Conservation (phyloP, 768 basidiomycete genomes). For the Boletus coccyginus region DNA sequence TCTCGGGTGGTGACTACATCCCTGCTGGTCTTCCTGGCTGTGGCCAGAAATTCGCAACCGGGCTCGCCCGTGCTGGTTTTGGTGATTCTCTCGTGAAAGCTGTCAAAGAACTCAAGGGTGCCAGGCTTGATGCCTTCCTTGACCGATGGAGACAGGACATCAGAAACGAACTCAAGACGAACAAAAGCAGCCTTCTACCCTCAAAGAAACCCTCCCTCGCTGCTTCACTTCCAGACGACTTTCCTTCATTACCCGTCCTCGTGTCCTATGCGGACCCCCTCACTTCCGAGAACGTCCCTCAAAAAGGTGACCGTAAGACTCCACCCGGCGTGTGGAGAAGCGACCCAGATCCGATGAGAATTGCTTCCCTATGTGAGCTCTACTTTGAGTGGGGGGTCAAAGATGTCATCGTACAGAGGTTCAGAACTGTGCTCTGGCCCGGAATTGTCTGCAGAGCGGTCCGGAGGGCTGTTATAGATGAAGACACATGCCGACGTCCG, state of each 20-base stretch:
- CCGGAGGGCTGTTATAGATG: constrained; percentile 57
- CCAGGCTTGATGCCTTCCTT: constrained; percentile 52
- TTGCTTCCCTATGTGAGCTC: constrained; percentile 79
- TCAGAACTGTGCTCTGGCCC: constrained; percentile 81
- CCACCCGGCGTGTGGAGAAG: constrained; percentile 44
- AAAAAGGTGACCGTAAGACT: constrained; percentile 32
- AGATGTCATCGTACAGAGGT: constrained; percentile 79
- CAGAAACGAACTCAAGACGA: constrained; percentile 62
- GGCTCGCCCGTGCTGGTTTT: constrained; percentile 78
- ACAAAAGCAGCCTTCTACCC: constrained; percentile 60
- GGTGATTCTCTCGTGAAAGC: constrained; percentile 67
- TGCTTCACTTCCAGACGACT: constrained; percentile 56
- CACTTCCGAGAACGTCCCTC: constrained; percentile 56
- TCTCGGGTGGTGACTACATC: constrained; percentile 91
- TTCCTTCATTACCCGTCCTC: constrained; percentile 73
- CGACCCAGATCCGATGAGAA: constrained; percentile 66
- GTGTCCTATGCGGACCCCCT: constrained; percentile 77
- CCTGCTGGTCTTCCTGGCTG: constrained; percentile 65
- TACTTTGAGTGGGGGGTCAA: constrained; percentile 93
- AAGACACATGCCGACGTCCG: constrained; percentile 32
- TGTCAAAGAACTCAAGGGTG: constrained; percentile 45
- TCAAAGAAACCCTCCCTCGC: constrained; percentile 66
- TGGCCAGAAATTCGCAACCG: constrained; percentile 70
- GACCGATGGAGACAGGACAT: constrained; percentile 61
- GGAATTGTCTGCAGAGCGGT: constrained; percentile 68